Percentiles rank a stretch among this genome's conserved stretches.
phyloP scores from a whole-genome alignment of 495 filamentous ascomycete genomes.

The Talaromyces liani region DNA sequence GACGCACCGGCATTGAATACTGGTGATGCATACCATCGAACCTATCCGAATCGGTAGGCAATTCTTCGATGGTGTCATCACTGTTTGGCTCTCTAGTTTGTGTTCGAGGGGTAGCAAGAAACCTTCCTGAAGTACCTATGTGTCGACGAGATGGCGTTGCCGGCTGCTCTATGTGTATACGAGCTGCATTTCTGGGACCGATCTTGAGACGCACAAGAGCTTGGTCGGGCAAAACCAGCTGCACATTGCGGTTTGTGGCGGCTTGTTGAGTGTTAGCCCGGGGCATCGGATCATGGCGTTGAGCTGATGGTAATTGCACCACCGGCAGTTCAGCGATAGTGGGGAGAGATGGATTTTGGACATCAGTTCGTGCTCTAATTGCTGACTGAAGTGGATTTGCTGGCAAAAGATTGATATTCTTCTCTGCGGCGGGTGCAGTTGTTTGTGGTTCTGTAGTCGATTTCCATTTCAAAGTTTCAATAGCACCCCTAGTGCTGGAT shows the following conservation, averaged over 20 bases:
- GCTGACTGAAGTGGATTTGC: neutral
- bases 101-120: neutral
- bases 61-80: neutral
- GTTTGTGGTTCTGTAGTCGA: neutral
- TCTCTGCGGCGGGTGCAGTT: neutral
- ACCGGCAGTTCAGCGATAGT: neutral
- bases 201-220: conserved; percentile 15
- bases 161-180: conserved; percentile 1
- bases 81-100: neutral
- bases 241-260: neutral
- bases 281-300: neutral
- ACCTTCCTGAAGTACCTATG: neutral
- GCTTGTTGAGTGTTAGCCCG: neutral
- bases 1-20: neutral
- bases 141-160: neutral
- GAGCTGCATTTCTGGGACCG: conserved; percentile 10
- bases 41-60: neutral
- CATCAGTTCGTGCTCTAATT: neutral
- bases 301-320: neutral
- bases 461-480: conserved; percentile 17
- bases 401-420: neutral
- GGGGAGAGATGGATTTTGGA: neutral
- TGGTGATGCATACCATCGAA: neutral
- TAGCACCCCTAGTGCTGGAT: neutral
- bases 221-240: neutral